A percentile compares a stretch with the other conserved stretches of the same genome.
Conservation (phyloP, 129 eudicot genomes). For the Oenanthe sinensis region DNA sequence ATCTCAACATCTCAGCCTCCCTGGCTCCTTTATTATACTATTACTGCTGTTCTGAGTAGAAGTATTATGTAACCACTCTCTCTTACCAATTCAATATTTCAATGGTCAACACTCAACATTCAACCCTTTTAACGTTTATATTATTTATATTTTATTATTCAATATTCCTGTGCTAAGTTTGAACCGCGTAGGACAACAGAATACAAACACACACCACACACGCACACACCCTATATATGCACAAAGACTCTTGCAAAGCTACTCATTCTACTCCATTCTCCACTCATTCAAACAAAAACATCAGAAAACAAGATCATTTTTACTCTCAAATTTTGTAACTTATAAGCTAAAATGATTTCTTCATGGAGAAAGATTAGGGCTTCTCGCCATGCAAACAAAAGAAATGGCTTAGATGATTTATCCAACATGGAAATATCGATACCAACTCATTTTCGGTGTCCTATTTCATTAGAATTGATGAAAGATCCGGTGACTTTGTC, state of each 20-base stretch:
- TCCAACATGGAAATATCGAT: conserved; percentile 28
- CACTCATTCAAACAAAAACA: neutral
- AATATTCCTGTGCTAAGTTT: conserved; percentile 3
- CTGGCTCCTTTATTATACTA: neutral
- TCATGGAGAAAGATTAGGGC: conserved; percentile 42
- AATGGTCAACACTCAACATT: conserved; percentile 18
- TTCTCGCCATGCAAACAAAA: conserved; percentile 24
- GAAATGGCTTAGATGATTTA: conserved; percentile 17
- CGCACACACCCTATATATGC: neutral
- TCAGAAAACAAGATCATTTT: neutral
- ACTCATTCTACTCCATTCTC: neutral
- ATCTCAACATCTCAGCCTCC: no score
- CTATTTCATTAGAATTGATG: conserved; percentile 60
- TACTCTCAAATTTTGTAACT: neutral
- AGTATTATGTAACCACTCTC: neutral
- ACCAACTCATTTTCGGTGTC: conserved; percentile 49
- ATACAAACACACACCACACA: neutral
- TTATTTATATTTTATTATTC: neutral
- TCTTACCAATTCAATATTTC: neutral
- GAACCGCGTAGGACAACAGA: conserved; percentile 21
- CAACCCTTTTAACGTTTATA: neutral
- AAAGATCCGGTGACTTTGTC: conserved; percentile 66
- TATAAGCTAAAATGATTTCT: conserved; percentile 26
- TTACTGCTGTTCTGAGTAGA: no score
- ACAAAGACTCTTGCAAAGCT: neutral